These are phyloP conservation scores for Dioscorea zingiberensis DNA, from an alignment of 106 monocot species.

Conservation along the genomic window DNA sequence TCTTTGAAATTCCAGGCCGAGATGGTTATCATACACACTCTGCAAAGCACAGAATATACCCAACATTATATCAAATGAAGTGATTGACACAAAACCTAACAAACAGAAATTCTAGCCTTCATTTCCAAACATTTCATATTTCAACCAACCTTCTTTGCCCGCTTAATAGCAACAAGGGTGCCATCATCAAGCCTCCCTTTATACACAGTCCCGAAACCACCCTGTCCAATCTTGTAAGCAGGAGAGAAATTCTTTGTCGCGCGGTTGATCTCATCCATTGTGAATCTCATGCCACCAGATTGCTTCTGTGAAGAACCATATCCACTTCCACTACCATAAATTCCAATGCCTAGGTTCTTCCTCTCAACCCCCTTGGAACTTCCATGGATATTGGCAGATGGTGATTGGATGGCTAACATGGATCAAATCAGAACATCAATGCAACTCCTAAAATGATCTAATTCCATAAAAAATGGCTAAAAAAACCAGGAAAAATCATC, in stretches of 20 bases:
- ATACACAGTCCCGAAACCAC: conserved; percentile 35
- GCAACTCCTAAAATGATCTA: not conserved
- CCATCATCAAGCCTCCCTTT: conserved; percentile 35
- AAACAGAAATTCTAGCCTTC: too few relatives aligned
- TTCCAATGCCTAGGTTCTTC: not conserved
- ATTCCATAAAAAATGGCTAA: too few relatives aligned
- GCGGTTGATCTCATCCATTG: conserved; percentile 24
- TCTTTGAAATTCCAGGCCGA: conserved; percentile 38
- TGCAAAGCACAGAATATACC: conserved; percentile 1
- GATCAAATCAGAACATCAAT: not conserved
- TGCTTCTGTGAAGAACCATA: not conserved
- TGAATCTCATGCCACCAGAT: conserved; percentile 7
- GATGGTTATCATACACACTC: conserved; percentile 29
- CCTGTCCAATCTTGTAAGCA: conserved; percentile 30
- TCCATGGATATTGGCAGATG: not conserved
- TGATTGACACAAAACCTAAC: too few relatives aligned
- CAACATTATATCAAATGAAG: too few relatives aligned
- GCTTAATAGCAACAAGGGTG: conserved; percentile 31
- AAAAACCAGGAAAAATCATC: too few relatives aligned
- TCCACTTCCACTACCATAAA: not conserved
- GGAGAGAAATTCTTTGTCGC: conserved; percentile 37
- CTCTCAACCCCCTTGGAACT: not conserved
- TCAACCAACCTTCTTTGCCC: conserved; percentile 28
- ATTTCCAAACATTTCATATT: too few relatives aligned
- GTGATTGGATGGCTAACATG: not conserved